Evolutionary conservation across 1,139 yeast genomes (phyloP), one percentile per base, ranked within the genome.

Genomic region (Saccharomyces hybrid): DNA sequence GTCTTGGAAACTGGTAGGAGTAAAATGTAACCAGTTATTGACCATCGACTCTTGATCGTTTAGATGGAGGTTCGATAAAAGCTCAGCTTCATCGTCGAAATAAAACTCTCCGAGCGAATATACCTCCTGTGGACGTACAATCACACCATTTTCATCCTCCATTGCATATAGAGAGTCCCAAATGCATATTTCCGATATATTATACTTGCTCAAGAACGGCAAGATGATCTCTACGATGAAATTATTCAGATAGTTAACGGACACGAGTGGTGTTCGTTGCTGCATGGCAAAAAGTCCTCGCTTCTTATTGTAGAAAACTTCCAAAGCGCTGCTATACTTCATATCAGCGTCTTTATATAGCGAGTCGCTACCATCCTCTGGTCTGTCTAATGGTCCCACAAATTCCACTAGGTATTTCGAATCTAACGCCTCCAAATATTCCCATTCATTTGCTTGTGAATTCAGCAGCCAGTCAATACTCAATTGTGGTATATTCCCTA

Each of bases 401-500:
- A 91, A 89, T 2, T 99, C 96, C 63, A 87, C 88, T 26, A 90
- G 69, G 61, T 76, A 81, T 3, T 73, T 68, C 52, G 82, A 83
- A 63, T 85, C 85, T 34, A 90, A 70, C 23, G 78, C 68, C 4
- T 80, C 82, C 5, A 84, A 73, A 50, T 77, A 78, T 52, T 71
- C 59, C 55, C 85, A 79, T 1, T 74, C 75, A n/a, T 58, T 50
- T 11, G 64, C 55, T 38, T 78, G 72, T 2, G 86, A 83, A 63
- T 85, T 87, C 16, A 90, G 73, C 46, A 93, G 71, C 44, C 91
- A 74, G 69, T 91, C 98, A 5, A 81, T 72, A 0, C 95, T 73
- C 53, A 91, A 73, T 68, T 93, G 99, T 0, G 98, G 96, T 3
- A 90, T 86, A 65, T 91, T 93, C 5, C 96, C 98, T 16, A 89